A percentile compares a stretch with the other conserved stretches of the same genome.
Evolutionary conservation across 768 basidiomycete genomes (phyloP).

Genomic region (Amanita fuliginea): DNA sequence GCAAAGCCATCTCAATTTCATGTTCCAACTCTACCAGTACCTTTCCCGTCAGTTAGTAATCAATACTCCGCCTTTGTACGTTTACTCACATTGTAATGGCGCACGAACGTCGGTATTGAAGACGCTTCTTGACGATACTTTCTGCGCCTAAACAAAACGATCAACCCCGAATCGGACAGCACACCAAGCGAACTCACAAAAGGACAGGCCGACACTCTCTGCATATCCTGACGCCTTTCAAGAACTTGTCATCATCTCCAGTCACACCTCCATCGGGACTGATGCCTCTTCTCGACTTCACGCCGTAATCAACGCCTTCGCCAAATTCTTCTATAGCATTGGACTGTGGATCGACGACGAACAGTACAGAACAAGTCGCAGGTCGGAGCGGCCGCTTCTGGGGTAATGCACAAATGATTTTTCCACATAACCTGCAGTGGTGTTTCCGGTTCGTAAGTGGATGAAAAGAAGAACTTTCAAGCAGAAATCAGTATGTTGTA

Average conservation of each 20-base stretch:
- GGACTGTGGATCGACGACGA: conserved; percentile 75
- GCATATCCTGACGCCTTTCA: conserved; percentile 86
- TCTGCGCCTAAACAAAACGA: conserved; percentile 42
- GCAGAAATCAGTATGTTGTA: not conserved
- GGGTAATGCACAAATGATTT: conserved; percentile 85
- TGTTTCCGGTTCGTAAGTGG: conserved; percentile 90
- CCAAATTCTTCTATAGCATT: conserved; percentile 75
- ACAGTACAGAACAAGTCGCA: conserved; percentile 65
- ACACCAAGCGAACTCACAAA: conserved; percentile 38
- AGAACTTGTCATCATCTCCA: conserved; percentile 66
- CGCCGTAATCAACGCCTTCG: conserved; percentile 79
- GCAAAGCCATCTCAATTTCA: conserved; percentile 83
- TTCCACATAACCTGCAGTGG: conserved; percentile 90
- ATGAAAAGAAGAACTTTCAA: conserved; percentile 60
- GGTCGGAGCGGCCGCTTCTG: conserved; percentile 60
- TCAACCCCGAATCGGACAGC: conserved; percentile 5
- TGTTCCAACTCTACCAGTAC: conserved; percentile 66
- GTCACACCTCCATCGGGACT: conserved; percentile 9
- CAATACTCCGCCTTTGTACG: not conserved
- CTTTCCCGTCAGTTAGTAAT: conserved; percentile 20
- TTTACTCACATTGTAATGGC: conserved; percentile 54
- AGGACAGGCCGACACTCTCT: conserved; percentile 71
- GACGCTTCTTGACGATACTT: conserved; percentile 63
- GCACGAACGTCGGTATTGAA: conserved; percentile 48
- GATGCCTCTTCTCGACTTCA: conserved; percentile 34